Conservation (phyloP, 1,139 yeast genomes). For the Yamadazyma siamensis region DNA sequence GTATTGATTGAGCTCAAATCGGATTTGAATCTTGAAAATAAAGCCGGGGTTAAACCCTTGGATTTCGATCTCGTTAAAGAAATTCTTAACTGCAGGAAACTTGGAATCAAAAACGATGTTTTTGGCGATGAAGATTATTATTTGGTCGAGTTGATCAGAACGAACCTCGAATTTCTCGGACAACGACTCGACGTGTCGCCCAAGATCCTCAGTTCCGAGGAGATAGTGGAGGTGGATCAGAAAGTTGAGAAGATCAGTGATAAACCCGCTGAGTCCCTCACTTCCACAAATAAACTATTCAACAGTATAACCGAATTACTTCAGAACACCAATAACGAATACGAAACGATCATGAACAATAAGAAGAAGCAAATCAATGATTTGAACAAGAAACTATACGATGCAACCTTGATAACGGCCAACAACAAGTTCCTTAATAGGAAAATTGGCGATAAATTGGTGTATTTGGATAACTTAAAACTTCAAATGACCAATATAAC, state of each 20-base stretch:
- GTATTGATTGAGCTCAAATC: slow-evolving; percentile 85
- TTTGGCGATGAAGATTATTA: slow-evolving; percentile 22
- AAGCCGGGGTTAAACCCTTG: slow-evolving; percentile 78
- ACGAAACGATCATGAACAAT: slow-evolving; percentile 34
- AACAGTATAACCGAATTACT: slow-evolving; percentile 42
- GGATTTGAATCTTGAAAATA: slow-evolving; percentile 71
- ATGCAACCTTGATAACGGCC: slow-evolving; percentile 44
- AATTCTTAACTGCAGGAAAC: slow-evolving; percentile 14
- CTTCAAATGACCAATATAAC: slow-evolving; percentile 42
- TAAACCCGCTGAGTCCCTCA: slow-evolving; percentile 6
- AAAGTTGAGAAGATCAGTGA: slow-evolving; percentile 11
- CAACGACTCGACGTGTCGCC: slow-evolving; percentile 26
- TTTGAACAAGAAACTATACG: slow-evolving; percentile 38
- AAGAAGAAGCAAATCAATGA: slow-evolving; percentile 36
- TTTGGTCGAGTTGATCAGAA: slow-evolving; percentile 32
- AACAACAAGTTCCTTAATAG: slow-evolving; percentile 39
- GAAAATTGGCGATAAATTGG: slow-evolving; percentile 36
- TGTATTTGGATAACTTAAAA: slow-evolving; percentile 39
- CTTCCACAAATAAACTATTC: slow-evolving; percentile 32
- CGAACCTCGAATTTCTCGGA: slow-evolving; percentile 32
- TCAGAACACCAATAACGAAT: slow-evolving; percentile 37
- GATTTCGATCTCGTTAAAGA: slow-evolving; percentile 73
- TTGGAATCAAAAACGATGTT: slow-evolving; percentile 12
- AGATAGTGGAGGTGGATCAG: slow-evolving; percentile 9
- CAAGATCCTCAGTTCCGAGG: slow-evolving; percentile 21